A percentile compares a stretch with the other conserved stretches of the same genome.
These are phyloP conservation scores for Melaleuca quinquenervia DNA, from an alignment of 345 rosid genomes.

Conservation along the genomic window DNA sequence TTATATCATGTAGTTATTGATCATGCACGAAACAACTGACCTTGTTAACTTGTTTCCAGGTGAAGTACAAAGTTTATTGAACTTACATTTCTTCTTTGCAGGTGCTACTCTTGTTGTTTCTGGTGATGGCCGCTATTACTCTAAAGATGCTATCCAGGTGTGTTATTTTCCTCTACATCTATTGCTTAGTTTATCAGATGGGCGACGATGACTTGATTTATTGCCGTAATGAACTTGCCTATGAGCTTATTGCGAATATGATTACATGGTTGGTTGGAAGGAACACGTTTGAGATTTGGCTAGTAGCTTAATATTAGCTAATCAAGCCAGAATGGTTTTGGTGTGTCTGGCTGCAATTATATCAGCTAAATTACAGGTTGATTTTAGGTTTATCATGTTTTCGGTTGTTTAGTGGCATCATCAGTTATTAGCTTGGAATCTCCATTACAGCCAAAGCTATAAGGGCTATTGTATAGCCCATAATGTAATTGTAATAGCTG, in stretches of 20 bases:
- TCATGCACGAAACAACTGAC: neutral
- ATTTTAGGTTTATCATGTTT: neutral
- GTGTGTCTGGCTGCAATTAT: neutral
- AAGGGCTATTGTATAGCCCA: neutral
- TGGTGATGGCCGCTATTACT: slow-evolving; percentile 98
- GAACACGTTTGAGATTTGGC: neutral
- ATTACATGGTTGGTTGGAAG: neutral
- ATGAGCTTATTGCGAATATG: neutral
- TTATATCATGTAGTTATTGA: neutral
- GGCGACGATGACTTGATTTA: neutral
- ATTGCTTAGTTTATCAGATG: neutral
- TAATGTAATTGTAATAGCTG: neutral
- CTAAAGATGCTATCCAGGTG: slow-evolving; percentile 96
- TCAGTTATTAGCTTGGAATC: neutral
- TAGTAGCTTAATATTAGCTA: neutral
- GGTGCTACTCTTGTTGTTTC: slow-evolving; percentile 98
- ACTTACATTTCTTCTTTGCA: slow-evolving; percentile 9
- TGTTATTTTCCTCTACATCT: neutral
- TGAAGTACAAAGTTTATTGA: neutral
- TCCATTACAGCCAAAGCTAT: neutral
- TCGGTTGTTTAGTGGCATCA: neutral
- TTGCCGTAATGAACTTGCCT: neutral
- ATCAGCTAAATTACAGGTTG: neutral
- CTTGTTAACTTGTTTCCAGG: neutral
- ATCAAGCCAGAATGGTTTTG: neutral